Base-by-base conservation (phyloP, 2,329 filamentous ascomycete genomes). In the Mollisia scopiformis region DNA sequence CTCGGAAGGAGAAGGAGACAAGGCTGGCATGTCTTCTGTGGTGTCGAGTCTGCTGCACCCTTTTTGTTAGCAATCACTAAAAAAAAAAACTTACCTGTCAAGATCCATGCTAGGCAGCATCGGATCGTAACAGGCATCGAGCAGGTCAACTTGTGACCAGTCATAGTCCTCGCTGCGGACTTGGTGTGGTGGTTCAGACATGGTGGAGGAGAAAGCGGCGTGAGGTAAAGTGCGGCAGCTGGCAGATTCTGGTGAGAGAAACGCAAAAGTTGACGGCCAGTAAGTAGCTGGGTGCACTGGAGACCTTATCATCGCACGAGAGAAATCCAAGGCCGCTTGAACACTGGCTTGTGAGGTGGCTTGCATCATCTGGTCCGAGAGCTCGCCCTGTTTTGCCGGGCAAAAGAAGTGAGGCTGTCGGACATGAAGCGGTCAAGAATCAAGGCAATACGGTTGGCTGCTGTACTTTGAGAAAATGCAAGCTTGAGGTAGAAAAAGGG, bases 81-180 rank as follows among this genome's bases (percentile, higher is more conserved):
- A 65, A 66, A 65, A 66, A 66, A 66, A 66, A 64, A 57, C 63
- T 65, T 52, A 69, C 65, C 63, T 47, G 58, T 61, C 54, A 58
- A 58, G 58, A 61, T 41, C 63, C 59, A 61, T 58, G 52, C 55
- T 52, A 27, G 35, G 16, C 47, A 47, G 46, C 52, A 57, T 57
- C 33, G 62, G 60, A 46, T 66, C 63, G 58, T 51, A 61, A 53
- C 63, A 62, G 37, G 66, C 56, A 59, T 66, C 62, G 23, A 63
- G 52, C 21, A 63, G 60, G 33, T 64, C 61, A 28, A 21, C 33
- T 16, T 52, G 49, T 6, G 58, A 62, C 63, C 63, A 66, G 61
- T 67, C 61, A 25, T 11, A 57, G 37, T 47, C 28, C 7, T 3
- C 21, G 5, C 23, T 25, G 41, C 19, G 10, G 41, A 23, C 3